Evolutionary conservation across 116 monocot species (phyloP), one percentile per base, ranked within the genome.

Genomic region (Zostera marina): DNA sequence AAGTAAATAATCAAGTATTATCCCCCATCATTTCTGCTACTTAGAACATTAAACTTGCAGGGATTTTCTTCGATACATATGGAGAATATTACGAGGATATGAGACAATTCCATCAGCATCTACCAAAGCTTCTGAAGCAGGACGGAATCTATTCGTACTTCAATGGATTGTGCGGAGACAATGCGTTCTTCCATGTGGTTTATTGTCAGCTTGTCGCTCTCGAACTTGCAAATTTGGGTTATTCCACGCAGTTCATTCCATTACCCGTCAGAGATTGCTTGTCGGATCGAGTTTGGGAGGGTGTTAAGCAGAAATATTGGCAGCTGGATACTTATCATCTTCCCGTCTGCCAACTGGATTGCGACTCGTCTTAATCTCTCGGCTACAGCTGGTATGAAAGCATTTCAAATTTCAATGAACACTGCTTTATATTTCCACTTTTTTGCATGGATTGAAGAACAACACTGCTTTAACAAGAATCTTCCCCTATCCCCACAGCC

Each of bases 1-100:
- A 21, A 21, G 8, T 3, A 22, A n/a, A 11, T 22, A 17, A 9
- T 22, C 46, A 17, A 11, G n/a, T 61, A 25, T 11, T 20, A 2
- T n/a, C n/a, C n/a, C n/a, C n/a, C n/a, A n/a, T n/a, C n/a, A n/a
- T n/a, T n/a, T n/a, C n/a, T n/a, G n/a, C n/a, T n/a, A n/a, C n/a
- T n/a, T n/a, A n/a, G n/a, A n/a, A n/a, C n/a, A 21, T 20, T 43
- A 16, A 43, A 15, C 48, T 10, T 13, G 40, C 71, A 96, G 90
- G 90, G 49, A 89, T 96, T 60, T 96, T 96, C 63, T 96, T 96
- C 24, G 96, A 96, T 52, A 96, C 96, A 0, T 96, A 89, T 22
- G 89, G 90, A 9, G 96, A 96, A 69, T 85, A 85, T 66, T 89
- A 96, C 42, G 96, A 96, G 66, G 96, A 96, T 68, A 66, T 89